Percentiles rank a stretch among this genome's conserved stretches.
Conservation (phyloP, 805 yeast species). For the Metschnikowia similis region DNA sequence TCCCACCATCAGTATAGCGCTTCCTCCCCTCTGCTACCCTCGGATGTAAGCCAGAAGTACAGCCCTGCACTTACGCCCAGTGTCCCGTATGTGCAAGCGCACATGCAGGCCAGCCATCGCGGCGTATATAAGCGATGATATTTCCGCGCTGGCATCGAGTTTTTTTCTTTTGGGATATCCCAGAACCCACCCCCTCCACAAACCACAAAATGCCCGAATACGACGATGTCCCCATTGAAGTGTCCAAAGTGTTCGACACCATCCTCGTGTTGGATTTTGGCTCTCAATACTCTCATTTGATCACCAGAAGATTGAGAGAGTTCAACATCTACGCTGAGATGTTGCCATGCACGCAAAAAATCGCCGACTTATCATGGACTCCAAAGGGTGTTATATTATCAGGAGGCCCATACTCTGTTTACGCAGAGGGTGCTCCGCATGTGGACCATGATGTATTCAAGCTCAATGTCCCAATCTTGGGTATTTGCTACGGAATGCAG, state of each 20-base stretch:
- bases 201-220: constrained; percentile 7
- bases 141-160: constrained; percentile 1
- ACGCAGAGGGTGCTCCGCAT: constrained; percentile 93
- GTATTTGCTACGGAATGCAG: constrained; percentile 99
- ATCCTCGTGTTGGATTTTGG: constrained; percentile 96
- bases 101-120: constrained; percentile 3
- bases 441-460: constrained; percentile 93
- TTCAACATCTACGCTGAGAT: constrained; percentile 98
- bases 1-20: neutral
- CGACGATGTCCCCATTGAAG: constrained; percentile 50
- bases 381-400: constrained; percentile 95
- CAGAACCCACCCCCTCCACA: neutral
- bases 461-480: constrained; percentile 88
- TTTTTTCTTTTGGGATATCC: constrained; percentile 5
- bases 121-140: neutral
- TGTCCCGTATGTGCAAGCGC: neutral
- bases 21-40: no score
- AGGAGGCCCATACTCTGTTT: constrained; percentile 98
- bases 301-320: constrained; percentile 96
- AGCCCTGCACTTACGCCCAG: neutral
- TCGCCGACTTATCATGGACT: constrained; percentile 84
- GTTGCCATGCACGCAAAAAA: constrained; percentile 99
- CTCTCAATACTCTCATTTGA: constrained; percentile 94
- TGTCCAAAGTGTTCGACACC: constrained; percentile 89
- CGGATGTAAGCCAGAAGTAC: no score